Evolutionary conservation across 1,139 yeast species (phyloP).

Genomic region (Kodamaea alishanica): DNA sequence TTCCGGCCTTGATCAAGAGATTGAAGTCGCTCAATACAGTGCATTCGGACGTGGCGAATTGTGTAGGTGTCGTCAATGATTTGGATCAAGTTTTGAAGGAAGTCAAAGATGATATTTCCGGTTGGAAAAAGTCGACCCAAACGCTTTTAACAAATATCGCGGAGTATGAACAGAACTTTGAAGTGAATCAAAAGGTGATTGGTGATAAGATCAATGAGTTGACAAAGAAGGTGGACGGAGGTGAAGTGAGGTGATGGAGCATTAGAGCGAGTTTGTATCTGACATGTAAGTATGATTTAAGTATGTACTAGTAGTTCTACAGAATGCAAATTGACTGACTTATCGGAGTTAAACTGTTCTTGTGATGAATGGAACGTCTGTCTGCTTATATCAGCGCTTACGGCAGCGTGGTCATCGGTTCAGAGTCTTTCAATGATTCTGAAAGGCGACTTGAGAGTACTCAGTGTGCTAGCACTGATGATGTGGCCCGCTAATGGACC

Average conservation of each 20-base stretch:
- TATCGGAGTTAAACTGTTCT: no score
- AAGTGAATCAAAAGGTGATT: slow-evolving; percentile 10
- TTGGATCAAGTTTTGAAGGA: slow-evolving; percentile 35
- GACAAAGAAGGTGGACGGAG: neutral
- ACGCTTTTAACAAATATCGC: slow-evolving; percentile 36
- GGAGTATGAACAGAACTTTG: slow-evolving; percentile 12
- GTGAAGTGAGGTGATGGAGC: neutral
- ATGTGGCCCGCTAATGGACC: no score
- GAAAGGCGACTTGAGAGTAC: no score
- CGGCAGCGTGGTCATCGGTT: neutral
- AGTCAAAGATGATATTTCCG: slow-evolving; percentile 34
- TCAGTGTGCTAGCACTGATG: no score
- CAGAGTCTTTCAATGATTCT: no score
- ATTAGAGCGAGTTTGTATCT: no score
- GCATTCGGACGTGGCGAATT: slow-evolving; percentile 38
- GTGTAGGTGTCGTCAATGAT: slow-evolving; percentile 23
- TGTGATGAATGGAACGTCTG: neutral
- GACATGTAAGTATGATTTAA: no score
- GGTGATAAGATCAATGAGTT: slow-evolving; percentile 6
- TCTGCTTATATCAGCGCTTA: no score
- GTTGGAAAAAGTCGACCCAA: slow-evolving; percentile 40
- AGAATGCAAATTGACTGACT: no score
- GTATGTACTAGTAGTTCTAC: no score
- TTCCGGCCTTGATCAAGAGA: slow-evolving; percentile 43
- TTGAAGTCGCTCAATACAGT: slow-evolving; percentile 42